These are phyloP conservation scores for Daldinia eschscholtzii DNA, from an alignment of 2,329 filamentous ascomycete genomes.

Conservation along the genomic window DNA sequence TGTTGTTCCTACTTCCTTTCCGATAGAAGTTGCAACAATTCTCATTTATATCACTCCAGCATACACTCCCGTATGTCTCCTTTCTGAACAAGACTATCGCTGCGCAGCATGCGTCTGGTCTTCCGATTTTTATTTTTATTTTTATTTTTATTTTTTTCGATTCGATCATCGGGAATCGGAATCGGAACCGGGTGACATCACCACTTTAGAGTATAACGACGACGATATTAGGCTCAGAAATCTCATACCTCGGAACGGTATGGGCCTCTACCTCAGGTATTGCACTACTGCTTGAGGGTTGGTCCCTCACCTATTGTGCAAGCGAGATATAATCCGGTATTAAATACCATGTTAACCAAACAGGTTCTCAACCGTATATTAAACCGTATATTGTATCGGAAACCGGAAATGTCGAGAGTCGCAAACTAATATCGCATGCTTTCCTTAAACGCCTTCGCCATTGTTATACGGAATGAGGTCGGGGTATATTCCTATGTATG, in stretches of 20 bases:
- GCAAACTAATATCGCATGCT: constrained; percentile 20
- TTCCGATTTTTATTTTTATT: no score
- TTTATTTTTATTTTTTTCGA: no score
- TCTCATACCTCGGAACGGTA: neutral
- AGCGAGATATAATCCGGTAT: constrained; percentile 3
- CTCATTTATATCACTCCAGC: neutral
- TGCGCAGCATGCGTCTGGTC: no score
- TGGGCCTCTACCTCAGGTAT: neutral
- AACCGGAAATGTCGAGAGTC: constrained; percentile 11
- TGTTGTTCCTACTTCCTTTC: neutral
- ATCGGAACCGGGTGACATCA: neutral
- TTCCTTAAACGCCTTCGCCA: constrained; percentile 36
- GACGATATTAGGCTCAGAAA: neutral
- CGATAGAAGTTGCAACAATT: neutral
- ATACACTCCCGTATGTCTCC: neutral
- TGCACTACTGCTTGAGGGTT: neutral
- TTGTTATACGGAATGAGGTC: constrained; percentile 34
- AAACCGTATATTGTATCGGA: constrained; percentile 15
- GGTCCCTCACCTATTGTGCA: neutral
- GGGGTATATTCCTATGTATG: constrained; percentile 42
- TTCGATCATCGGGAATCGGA: neutral
- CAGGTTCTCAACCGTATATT: constrained; percentile 7
- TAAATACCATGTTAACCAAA: constrained; percentile 13
- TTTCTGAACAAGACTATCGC: neutral
- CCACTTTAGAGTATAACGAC: neutral